These are phyloP conservation scores for Torulaspora globosa DNA, from an alignment of 1,139 yeast genomes.

Conservation along the genomic window DNA sequence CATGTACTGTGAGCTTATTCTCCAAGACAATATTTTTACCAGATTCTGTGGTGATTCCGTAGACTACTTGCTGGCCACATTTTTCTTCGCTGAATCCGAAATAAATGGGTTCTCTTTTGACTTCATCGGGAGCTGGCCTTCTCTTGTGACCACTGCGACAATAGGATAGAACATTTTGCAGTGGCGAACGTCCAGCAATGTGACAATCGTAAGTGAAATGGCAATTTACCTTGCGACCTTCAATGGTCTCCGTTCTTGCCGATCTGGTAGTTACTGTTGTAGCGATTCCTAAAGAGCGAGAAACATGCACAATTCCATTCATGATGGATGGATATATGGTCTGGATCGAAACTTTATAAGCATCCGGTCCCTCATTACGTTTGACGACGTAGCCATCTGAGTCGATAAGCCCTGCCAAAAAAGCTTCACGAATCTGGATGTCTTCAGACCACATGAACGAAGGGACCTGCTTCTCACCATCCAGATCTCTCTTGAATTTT, in stretches of 20 bases:
- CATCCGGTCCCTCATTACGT: conserved; percentile 19
- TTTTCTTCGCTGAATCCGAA: conserved; percentile 23
- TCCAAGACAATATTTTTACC: conserved; percentile 21
- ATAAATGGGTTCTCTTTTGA: conserved; percentile 23
- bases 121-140: conserved; percentile 15
- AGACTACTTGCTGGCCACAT: conserved; percentile 20
- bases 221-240: conserved; percentile 26
- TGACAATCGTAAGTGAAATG: conserved; percentile 29
- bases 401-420: conserved; percentile 44
- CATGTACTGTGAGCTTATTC: conserved; percentile 22
- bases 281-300: conserved; percentile 41
- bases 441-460: conserved; percentile 31
- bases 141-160: conserved; percentile 28
- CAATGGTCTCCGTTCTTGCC: conserved; percentile 21
- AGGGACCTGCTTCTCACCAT: conserved; percentile 32
- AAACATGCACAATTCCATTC: conserved; percentile 38
- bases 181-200: conserved; percentile 22
- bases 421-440: conserved; percentile 40
- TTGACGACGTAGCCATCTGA: conserved; percentile 38
- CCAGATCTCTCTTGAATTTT: conserved; percentile 23
- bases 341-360: conserved; percentile 32
- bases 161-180: conserved; percentile 27
- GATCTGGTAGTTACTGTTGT: conserved; percentile 29
- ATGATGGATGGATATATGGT: conserved; percentile 36
- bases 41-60: conserved; percentile 20